phyloP scores from a whole-genome alignment of 192 early-diverging fungal species.

The Helicostylum pulchrum region DNA sequence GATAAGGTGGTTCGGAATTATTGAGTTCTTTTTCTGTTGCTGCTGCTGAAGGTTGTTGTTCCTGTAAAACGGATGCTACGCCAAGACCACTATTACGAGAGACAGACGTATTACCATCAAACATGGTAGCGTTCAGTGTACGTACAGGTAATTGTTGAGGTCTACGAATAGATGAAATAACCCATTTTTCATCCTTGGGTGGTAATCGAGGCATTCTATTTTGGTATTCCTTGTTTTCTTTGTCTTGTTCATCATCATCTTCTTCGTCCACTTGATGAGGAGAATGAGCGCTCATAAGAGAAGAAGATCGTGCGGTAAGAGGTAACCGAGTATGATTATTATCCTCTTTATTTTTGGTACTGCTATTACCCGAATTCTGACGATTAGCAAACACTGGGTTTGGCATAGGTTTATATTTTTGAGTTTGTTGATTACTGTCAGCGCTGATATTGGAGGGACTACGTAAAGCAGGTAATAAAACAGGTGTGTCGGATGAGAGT shows the following conservation, averaged over 20 bases:
- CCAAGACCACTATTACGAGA: constrained; percentile 5
- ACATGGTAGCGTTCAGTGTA: constrained; percentile 10
- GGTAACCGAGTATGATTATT: too few species aligned
- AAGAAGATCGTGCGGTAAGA: background rate
- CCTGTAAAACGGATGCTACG: background rate
- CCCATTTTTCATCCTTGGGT: constrained; percentile 35
- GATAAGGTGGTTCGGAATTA: background rate
- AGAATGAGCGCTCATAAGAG: background rate
- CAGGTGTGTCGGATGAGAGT: background rate
- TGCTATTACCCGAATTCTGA: too few species aligned
- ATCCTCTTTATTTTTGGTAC: too few species aligned
- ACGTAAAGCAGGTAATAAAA: background rate
- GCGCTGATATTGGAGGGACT: background rate
- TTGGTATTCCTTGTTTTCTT: background rate
- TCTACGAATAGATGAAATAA: constrained; percentile 34
- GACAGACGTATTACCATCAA: background rate
- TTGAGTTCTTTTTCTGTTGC: background rate
- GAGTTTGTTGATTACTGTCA: background rate
- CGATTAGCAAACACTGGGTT: background rate
- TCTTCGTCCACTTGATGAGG: background rate
- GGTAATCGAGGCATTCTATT: constrained; percentile 13
- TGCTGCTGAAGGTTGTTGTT: constrained; percentile 5
- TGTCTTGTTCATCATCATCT: constrained; percentile 18
- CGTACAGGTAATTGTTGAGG: constrained; percentile 30
- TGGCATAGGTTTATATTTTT: background rate